Evolutionary conservation across 2,329 filamentous ascomycete species (phyloP).

Genomic region (Fusarium newnesense): DNA sequence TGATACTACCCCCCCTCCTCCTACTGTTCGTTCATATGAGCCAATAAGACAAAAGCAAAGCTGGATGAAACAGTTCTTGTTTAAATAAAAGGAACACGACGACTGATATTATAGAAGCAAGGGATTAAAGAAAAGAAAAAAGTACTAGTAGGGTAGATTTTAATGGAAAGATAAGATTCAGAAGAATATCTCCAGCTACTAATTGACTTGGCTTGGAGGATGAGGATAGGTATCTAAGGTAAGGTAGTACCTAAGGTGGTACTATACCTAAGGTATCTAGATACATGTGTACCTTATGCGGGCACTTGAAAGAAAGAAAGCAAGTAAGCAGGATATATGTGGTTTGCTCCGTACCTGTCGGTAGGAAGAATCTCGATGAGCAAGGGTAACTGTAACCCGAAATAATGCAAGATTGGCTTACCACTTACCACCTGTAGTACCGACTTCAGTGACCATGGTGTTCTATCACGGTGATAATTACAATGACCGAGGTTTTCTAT

Average conservation of each 20-base stretch:
- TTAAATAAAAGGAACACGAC: background rate
- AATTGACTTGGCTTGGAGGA: background rate
- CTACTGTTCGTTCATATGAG: background rate
- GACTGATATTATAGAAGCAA: background rate
- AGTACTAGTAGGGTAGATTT: background rate
- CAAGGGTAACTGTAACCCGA: background rate
- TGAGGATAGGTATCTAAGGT: too few relatives aligned
- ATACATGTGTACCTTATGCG: background rate
- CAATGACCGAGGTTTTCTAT: background rate
- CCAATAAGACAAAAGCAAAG: background rate
- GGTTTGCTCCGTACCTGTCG: background rate
- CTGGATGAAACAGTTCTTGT: background rate
- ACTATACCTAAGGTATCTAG: background rate
- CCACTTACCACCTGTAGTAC: too few relatives aligned
- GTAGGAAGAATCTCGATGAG: constrained; percentile 22
- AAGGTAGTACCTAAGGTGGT: background rate
- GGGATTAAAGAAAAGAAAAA: background rate
- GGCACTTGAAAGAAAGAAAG: background rate
- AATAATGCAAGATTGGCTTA: background rate
- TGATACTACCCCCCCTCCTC: background rate
- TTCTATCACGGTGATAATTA: background rate
- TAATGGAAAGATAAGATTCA: background rate
- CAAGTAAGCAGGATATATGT: background rate
- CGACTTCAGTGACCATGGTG: background rate
- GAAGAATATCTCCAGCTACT: background rate